Evolutionary conservation across 2,329 filamentous ascomycete genomes (phyloP), one percentile per base, ranked within the genome.

Genomic region (Stemphylium beticola): DNA sequence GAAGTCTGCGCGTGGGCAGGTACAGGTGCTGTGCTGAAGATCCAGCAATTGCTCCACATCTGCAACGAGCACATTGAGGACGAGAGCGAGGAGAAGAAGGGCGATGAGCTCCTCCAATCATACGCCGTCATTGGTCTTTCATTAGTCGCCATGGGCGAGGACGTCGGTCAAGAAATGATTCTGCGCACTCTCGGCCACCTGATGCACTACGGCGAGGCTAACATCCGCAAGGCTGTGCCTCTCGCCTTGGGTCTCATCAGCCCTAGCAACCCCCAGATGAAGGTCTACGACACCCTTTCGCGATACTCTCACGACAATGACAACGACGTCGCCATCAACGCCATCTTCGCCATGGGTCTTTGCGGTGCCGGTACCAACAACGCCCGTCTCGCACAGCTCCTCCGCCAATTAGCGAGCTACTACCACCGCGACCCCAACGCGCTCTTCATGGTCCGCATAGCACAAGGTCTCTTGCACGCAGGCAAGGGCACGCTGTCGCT

Each of bases 211-310:
- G 95, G 96, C 61, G 93, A 97, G 76, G 85, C 93, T 72, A 98
- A 99, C 74, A 99, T 99, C 68, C 90, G 95, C 59, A 95, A 95
- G 73, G 93, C 93, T 17, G 95, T 99, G 26, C 95, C 95, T 32
- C 83, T 99, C 49, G 95, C 95, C 22, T 96, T 99, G 92, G 96
- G 93, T 69, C 84, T 99, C 49, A 89, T 99, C 72, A 96, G 91
- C 78, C 92, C 96, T 11, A 97, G 92, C 79, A 99, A 99, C 80
- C 95, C 95, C 10, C 96, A 99, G 76, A 99, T 99, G 93, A 99
- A 98, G 83, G 91, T 99, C 42, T 99, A 99, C 80, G 95, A 99
- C 76, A 99, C 95, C 0, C 82, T 99, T 10, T 99, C 95, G 46
- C 85, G 95, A 72, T 99, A 99, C 83, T 96, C 90, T 61, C 95